Conservation (phyloP, 2,329 filamentous ascomycete species). For the Ascochyta fabae region DNA sequence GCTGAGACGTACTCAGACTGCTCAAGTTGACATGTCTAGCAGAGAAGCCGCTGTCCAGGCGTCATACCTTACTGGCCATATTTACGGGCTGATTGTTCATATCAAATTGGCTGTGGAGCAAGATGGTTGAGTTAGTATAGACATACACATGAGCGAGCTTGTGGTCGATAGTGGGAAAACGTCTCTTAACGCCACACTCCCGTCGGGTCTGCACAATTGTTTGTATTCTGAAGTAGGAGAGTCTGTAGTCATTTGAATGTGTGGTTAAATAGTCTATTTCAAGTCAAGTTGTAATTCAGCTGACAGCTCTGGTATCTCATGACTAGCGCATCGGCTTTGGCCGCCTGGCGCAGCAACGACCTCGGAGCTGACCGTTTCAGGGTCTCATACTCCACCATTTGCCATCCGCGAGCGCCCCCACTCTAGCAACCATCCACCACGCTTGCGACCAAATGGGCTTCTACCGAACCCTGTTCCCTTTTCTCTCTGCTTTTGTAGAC, state of each 20-base stretch:
- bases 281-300: background rate
- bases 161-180: background rate
- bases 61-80: constrained; percentile 16
- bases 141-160: background rate
- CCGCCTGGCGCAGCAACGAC: constrained; percentile 5
- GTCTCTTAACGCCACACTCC: background rate
- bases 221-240: background rate
- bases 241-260: background rate
- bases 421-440: constrained; percentile 38
- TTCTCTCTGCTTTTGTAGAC: constrained; percentile 25
- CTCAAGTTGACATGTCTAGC: constrained; percentile 31
- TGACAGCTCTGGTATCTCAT: background rate
- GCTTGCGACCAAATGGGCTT: constrained; percentile 36
- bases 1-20: constrained; percentile 28
- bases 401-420: constrained; percentile 40
- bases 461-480: constrained; percentile 11
- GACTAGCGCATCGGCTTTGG: constrained; percentile 15
- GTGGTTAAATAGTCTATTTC: background rate
- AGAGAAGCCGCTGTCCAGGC: constrained; percentile 22
- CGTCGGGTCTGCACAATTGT: background rate
- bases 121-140: background rate
- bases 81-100: constrained; percentile 27
- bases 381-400: constrained; percentile 33
- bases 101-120: background rate
- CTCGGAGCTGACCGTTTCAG: constrained; percentile 17